Base-by-base conservation (phyloP, 140 eudicot species). In the Stevia rebaudiana region DNA sequence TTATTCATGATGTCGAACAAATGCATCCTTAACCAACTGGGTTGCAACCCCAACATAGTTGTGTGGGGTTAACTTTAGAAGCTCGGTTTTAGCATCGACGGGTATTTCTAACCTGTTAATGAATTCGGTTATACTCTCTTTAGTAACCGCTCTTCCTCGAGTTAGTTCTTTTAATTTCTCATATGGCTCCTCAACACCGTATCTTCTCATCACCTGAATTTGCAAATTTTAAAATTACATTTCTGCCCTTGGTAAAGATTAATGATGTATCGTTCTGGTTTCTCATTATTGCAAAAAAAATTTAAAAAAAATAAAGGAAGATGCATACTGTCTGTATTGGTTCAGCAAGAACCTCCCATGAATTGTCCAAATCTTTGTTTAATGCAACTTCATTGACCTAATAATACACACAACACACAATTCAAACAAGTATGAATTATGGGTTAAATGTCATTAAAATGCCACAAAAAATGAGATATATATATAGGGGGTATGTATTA, bases 291-390 rank as follows among this genome's bases (percentile, higher is more conserved):
- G 22, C 24, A 15, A 15, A 31, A 31, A 4, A n/a, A 1, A 8
- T 52, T 9, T 31, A 12, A 67, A 22, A 28, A 0, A 4, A 0
- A 61, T 23, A 11, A 3, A 11, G 49, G 40, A 7, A 63, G 76
- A 60, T 22, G 64, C 94, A 60, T 84, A 91, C 95, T 1, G 96
- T 87, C 71, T 91, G 98, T 74, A 91, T 87, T 50, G 98, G 96
- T 81, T 92, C 98, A 40, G 98, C 98, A 68, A 92, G 98, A 73
- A 92, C 96, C 83, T 92, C 98, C 98, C 97, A 92, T 12, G 86
- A 54, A 46, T 80, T 73, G 79, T 92, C 76, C 78, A 92, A 71
- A 73, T 88, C 98, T 58, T 80, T 80, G 40, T 25, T 60, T 78
- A 88, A 67, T 28, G 86, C 68, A 59, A 82, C 90, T 83, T 85